phyloP scores from a whole-genome alignment of 371 early-diverging fungal genomes.

The Apophysomyces elegans region DNA sequence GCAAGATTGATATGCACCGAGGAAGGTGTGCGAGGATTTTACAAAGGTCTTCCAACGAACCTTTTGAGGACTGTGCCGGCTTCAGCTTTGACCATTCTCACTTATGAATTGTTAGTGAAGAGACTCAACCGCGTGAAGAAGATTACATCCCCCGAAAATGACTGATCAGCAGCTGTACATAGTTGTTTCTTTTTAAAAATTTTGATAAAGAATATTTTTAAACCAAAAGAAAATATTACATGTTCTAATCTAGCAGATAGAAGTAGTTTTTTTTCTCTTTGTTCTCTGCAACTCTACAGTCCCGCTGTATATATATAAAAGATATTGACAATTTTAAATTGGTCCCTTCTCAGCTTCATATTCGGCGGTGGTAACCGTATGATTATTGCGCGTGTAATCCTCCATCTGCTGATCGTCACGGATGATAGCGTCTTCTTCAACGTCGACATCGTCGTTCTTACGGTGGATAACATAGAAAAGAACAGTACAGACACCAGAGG shows the following conservation, averaged over 20 bases:
- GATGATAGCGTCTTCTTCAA: constrained; percentile 31
- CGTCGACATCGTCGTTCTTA: constrained; percentile 25
- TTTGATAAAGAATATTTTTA: not conserved
- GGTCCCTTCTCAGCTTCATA: constrained; percentile 20
- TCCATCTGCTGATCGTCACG: constrained; percentile 19
- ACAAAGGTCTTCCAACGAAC: constrained; percentile 88
- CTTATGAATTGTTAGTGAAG: constrained; percentile 72
- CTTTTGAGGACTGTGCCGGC: constrained; percentile 90
- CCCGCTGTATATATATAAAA: constrained; percentile 7
- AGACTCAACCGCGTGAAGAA: constrained; percentile 40
- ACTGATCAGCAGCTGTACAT: not conserved
- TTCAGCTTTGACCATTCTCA: constrained; percentile 85
- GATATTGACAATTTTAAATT: not conserved
- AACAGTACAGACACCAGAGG: constrained; percentile 21
- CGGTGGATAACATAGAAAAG: constrained; percentile 30
- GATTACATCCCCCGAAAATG: not conserved
- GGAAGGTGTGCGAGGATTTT: constrained; percentile 85
- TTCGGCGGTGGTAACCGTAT: constrained; percentile 11
- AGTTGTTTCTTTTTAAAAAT: not conserved
- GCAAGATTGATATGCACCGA: constrained; percentile 72
- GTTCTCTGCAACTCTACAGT: constrained; percentile 7
- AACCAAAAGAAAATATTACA: not conserved
- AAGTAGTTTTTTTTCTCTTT: not conserved
- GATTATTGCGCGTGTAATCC: constrained; percentile 10
- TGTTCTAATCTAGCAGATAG: not conserved